phyloP scores from a whole-genome alignment of 2,329 filamentous ascomycete genomes.

The Paecilomyces variotii region DNA sequence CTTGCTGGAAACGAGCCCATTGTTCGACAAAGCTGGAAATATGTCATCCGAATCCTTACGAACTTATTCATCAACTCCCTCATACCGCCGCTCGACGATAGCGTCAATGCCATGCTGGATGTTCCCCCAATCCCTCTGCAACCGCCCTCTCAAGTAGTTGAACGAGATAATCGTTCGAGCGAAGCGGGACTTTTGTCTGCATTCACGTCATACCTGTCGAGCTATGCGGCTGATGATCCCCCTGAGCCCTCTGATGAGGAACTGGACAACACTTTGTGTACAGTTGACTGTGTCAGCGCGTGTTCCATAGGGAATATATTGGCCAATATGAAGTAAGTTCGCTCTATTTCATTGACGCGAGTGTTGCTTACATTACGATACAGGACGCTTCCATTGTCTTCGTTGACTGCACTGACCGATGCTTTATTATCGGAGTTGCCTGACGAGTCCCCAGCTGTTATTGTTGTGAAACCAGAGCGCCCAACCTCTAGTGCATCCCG shows the following conservation, averaged over 20 bases:
- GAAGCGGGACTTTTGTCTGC: conserved; percentile 88
- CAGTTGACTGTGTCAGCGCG: conserved; percentile 86
- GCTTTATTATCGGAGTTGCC: conserved; percentile 77
- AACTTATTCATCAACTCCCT: conserved; percentile 96
- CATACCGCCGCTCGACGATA: conserved; percentile 69
- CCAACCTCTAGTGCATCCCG: conserved; percentile 52
- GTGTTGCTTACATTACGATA: conserved; percentile 10
- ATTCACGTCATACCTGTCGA: conserved; percentile 95
- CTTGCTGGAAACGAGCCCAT: conserved; percentile 75
- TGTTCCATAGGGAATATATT: conserved; percentile 80
- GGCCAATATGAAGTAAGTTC: conserved; percentile 63
- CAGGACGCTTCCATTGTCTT: conserved; percentile 54
- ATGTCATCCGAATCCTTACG: conserved; percentile 85
- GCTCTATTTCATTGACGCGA: conserved; percentile 3
- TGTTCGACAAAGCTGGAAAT: conserved; percentile 49
- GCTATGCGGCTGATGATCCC: conserved; percentile 94
- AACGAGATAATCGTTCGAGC: conserved; percentile 66
- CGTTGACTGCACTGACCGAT: conserved; percentile 57
- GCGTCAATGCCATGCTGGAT: conserved; percentile 56
- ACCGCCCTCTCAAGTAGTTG: conserved; percentile 84
- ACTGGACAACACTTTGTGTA: conserved; percentile 87
- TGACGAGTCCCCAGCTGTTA: conserved; percentile 75
- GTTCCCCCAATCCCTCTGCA: conserved; percentile 81
- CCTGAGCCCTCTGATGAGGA: conserved; percentile 97
- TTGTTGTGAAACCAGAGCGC: conserved; percentile 81